A percentile compares a stretch with the other conserved stretches of the same genome.
These are phyloP conservation scores for barley (Hordeum vulgare) DNA, from an alignment of 176 grass and related monocot species.

Conservation along the genomic window DNA sequence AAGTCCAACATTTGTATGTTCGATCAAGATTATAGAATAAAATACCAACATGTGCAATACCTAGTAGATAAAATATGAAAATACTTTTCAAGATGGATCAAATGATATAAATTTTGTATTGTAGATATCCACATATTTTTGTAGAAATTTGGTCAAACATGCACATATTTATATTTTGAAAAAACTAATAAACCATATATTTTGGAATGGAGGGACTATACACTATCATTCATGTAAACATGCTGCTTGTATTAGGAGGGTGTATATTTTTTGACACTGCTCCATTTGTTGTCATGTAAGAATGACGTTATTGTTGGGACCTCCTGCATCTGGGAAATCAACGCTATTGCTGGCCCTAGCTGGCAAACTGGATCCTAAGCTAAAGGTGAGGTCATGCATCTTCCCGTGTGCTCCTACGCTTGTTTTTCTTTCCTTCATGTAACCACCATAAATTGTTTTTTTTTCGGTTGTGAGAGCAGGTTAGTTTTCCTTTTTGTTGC, in stretches of 20 bases:
- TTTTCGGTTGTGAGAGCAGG: not conserved
- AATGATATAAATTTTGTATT: too few relatives aligned
- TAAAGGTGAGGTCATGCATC: conserved; percentile 36
- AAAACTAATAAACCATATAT: too few relatives aligned
- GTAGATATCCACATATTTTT: too few relatives aligned
- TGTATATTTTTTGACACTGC: not conserved
- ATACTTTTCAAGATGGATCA: too few relatives aligned
- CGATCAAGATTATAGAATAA: too few relatives aligned
- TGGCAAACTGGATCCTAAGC: conserved; percentile 60
- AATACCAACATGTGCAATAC: too few relatives aligned
- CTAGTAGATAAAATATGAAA: too few relatives aligned
- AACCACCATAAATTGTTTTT: not conserved
- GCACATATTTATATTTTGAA: too few relatives aligned
- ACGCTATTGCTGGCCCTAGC: conserved; percentile 53
- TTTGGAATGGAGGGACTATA: not conserved
- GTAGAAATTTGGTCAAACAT: too few relatives aligned
- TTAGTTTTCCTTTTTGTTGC: not conserved
- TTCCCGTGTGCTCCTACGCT: not conserved
- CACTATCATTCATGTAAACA: not conserved
- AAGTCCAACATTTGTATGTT: too few relatives aligned
- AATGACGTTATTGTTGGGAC: conserved; percentile 76
- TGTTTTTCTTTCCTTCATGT: not conserved
- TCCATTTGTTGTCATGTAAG: conserved; percentile 12
- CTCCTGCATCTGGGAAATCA: conserved; percentile 69
- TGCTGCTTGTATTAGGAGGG: not conserved